phyloP scores from a whole-genome alignment of 2,329 filamentous ascomycete species.

The Exophiala sideris region DNA sequence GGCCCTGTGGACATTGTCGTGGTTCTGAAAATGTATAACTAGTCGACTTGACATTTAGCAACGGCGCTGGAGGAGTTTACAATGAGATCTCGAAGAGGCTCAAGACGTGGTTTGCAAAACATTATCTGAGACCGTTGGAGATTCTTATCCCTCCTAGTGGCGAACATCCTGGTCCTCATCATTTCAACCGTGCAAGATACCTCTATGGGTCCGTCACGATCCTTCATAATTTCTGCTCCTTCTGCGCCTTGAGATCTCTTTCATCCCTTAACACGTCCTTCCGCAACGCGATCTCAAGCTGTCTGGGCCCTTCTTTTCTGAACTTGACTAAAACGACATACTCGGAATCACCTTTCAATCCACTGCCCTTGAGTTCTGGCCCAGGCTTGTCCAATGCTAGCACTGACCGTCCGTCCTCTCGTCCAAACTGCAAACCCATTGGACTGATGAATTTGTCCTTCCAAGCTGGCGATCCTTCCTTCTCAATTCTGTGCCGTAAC shows the following conservation, averaged over 20 bases:
- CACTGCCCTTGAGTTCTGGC: conserved; percentile 50
- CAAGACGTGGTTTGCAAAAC: neutral
- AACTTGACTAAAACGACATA: conserved; percentile 58
- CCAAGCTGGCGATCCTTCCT: conserved; percentile 41
- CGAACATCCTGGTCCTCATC: too few species aligned
- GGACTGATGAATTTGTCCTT: conserved; percentile 48
- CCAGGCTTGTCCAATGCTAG: conserved; percentile 55
- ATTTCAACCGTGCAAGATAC: neutral
- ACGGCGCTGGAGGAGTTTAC: conserved; percentile 17
- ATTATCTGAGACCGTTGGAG: neutral
- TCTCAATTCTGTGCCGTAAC: conserved; percentile 46
- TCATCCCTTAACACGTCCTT: conserved; percentile 46
- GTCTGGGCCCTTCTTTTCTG: conserved; percentile 53
- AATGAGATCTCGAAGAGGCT: neutral
- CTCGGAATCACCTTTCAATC: conserved; percentile 50
- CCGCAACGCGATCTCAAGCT: conserved; percentile 51
- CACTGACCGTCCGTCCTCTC: conserved; percentile 49
- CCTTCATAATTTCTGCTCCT: neutral
- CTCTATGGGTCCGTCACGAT: neutral
- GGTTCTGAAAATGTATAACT: conserved; percentile 61
- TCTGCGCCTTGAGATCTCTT: conserved; percentile 25
- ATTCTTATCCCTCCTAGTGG: too few species aligned
- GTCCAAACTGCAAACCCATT: conserved; percentile 35
- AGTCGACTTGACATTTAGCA: conserved; percentile 13
- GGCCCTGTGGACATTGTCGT: conserved; percentile 89